Evolutionary conservation across 139 green algal genomes (phyloP), one percentile per base, ranked within the genome.

Genomic region (Picochlorum sp.): DNA sequence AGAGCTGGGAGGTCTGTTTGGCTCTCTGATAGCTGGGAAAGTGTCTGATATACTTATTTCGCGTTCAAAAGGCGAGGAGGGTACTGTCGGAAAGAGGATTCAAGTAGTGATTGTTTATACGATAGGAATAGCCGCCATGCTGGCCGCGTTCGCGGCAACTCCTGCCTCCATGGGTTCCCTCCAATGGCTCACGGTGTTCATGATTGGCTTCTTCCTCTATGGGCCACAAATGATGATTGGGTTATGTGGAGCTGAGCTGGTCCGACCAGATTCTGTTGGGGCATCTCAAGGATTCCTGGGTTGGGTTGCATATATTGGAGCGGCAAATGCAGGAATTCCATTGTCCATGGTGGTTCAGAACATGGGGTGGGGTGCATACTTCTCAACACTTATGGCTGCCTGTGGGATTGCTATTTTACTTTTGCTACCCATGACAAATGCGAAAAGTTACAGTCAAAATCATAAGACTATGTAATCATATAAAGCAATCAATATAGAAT

Each of bases 171-270:
- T 83, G 59, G 57, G 78, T 11, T 77, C 62, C 63, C 41, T 90
- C 69, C 90, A 96, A 80, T 96, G 90, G 90, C 31, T 79, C 47
- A 81, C 81, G 49, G 87, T 96, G 37, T 96, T 96, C 74, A 90
- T 92, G 79, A 92, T 98, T 30, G 92, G 92, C 57, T 96, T 96
- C 79, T 94, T 95, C 80, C 85, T 98, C 15, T 89, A 90, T 68
- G 90, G 90, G 0, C 88, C 88, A 2, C 86, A 96, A 75, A 96
- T 95, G 89, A 83, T 98, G 52, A 97, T 98, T 60, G 92, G 92
- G 2, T 82, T 98, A 57, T 97, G 91, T 71, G 92, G 92, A 26
- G 92, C 92, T 21, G 92, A 98, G 82, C 77, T 95, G 50, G 92
- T 98, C 45, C 83, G 84, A 23, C 84, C 82, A 14, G 75, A 88